Evolutionary conservation across 139 green algal genomes (phyloP).

Genomic region (Helicosporidium sp.): DNA sequence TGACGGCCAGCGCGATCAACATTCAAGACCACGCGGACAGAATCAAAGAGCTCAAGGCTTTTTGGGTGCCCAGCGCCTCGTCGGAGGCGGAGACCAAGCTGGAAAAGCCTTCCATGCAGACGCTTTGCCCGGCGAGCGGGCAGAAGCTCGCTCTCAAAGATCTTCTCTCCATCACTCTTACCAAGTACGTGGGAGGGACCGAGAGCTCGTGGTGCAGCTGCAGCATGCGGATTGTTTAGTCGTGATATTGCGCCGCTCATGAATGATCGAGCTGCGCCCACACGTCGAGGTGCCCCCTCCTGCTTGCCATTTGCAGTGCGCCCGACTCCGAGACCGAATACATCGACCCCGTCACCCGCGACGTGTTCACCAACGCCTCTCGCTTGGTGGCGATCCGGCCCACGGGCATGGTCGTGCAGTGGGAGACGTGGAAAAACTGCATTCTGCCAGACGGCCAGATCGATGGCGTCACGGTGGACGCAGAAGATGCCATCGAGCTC

Average conservation of each 20-base stretch:
- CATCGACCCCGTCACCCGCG: constrained; percentile 71
- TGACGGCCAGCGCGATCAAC: constrained; percentile 22
- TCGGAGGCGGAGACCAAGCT: constrained; percentile 22
- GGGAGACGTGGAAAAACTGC: constrained; percentile 55
- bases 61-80: constrained; percentile 53
- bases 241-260: no score
- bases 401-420: constrained; percentile 48
- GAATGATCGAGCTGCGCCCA: no score
- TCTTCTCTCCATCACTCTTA: constrained; percentile 23
- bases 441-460: constrained; percentile 58
- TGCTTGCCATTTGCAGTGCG: no score
- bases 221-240: no score
- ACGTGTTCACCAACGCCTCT: constrained; percentile 63
- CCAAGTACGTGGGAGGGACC: background rate
- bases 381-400: constrained; percentile 59
- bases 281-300: no score
- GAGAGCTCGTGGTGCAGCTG: no score
- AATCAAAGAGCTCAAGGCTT: constrained; percentile 49
- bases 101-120: constrained; percentile 50
- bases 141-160: constrained; percentile 71
- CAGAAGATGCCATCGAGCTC: constrained; percentile 57
- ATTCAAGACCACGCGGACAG: constrained; percentile 52
- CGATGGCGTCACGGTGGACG: constrained; percentile 23
- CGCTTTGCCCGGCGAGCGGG: constrained; percentile 53
- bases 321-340: no score